These are phyloP conservation scores for Fusarium virguliforme DNA, from an alignment of 2,329 filamentous ascomycete species.

Conservation along the genomic window DNA sequence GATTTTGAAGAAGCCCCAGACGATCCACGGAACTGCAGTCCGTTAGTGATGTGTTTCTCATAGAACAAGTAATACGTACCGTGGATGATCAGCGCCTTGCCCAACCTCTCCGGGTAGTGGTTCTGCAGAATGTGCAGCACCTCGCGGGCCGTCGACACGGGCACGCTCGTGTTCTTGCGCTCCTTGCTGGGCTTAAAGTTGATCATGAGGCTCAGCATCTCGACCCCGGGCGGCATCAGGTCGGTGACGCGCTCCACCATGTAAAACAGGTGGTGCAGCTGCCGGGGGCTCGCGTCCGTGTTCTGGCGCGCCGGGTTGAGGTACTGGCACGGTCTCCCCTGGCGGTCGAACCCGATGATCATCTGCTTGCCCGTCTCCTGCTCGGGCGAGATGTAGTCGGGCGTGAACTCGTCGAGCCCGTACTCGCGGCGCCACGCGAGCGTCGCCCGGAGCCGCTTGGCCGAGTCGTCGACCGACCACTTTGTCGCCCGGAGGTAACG, in stretches of 20 bases:
- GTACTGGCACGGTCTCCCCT: slow-evolving; percentile 90
- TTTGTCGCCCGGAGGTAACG: slow-evolving; percentile 95
- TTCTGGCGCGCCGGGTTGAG: slow-evolving; percentile 93
- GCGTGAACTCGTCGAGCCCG: slow-evolving; percentile 82
- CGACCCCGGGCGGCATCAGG: slow-evolving; percentile 88
- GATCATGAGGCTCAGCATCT: slow-evolving; percentile 88
- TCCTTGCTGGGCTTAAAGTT: slow-evolving; percentile 89
- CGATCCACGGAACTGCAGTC: slow-evolving; percentile 84
- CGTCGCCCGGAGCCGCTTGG: slow-evolving; percentile 85
- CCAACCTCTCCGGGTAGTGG: slow-evolving; percentile 94
- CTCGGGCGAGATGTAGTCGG: slow-evolving; percentile 92
- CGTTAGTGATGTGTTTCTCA: slow-evolving; percentile 5
- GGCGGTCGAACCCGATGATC: slow-evolving; percentile 87
- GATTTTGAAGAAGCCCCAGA: slow-evolving; percentile 95
- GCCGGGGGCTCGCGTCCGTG: slow-evolving; percentile 86
- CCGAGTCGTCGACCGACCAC: slow-evolving; percentile 84
- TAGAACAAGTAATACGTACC: slow-evolving; percentile 62
- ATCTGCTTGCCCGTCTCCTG: slow-evolving; percentile 98
- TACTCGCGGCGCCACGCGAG: slow-evolving; percentile 93
- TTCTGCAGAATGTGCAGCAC: slow-evolving; percentile 93
- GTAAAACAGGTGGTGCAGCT: slow-evolving; percentile 94
- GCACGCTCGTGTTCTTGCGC: slow-evolving; percentile 81
- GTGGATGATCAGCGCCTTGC: slow-evolving; percentile 90
- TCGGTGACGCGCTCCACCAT: slow-evolving; percentile 95
- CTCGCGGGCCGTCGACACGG: slow-evolving; percentile 82